Conservation (phyloP, 768 basidiomycete genomes). For the Scleroderma citrinum region DNA sequence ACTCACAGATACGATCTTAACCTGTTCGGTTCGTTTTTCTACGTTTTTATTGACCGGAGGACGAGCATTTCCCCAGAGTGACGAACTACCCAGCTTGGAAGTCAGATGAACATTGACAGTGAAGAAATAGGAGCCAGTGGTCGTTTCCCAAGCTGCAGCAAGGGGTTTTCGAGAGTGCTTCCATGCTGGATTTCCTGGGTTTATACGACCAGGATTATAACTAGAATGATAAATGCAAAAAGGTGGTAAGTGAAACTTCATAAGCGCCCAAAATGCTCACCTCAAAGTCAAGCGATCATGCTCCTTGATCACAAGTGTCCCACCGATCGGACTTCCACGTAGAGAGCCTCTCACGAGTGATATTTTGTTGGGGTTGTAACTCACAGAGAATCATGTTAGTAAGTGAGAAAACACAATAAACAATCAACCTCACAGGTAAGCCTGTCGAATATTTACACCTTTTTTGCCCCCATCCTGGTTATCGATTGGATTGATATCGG, state of each 20-base stretch:
- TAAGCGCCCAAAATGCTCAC: conserved; percentile 21
- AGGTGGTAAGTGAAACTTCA: background rate
- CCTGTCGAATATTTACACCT: conserved; percentile 59
- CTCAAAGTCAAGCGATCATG: conserved; percentile 35
- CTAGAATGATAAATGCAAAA: conserved; percentile 26
- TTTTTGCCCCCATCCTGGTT: conserved; percentile 54
- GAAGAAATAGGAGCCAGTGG: conserved; percentile 40
- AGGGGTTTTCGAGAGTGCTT: conserved; percentile 52
- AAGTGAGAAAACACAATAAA: background rate
- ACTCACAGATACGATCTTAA: conserved; percentile 45
- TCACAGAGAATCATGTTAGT: conserved; percentile 8
- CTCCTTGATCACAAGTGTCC: conserved; percentile 33
- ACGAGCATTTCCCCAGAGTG: conserved; percentile 49
- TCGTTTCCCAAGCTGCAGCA: conserved; percentile 49
- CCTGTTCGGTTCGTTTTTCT: conserved; percentile 44
- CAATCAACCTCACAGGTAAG: conserved; percentile 39
- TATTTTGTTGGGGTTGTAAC: conserved; percentile 46
- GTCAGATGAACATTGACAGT: conserved; percentile 57
- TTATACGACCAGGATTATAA: conserved; percentile 57
- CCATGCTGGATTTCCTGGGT: conserved; percentile 53
- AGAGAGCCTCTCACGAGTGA: conserved; percentile 40
- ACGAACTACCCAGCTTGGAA: conserved; percentile 52
- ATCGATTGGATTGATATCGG: conserved; percentile 47
- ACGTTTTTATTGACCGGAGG: conserved; percentile 52
- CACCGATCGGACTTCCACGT: conserved; percentile 43